Evolutionary conservation across 192 early-diverging fungal species (phyloP).

Genomic region (Geosiphon pyriformis): DNA sequence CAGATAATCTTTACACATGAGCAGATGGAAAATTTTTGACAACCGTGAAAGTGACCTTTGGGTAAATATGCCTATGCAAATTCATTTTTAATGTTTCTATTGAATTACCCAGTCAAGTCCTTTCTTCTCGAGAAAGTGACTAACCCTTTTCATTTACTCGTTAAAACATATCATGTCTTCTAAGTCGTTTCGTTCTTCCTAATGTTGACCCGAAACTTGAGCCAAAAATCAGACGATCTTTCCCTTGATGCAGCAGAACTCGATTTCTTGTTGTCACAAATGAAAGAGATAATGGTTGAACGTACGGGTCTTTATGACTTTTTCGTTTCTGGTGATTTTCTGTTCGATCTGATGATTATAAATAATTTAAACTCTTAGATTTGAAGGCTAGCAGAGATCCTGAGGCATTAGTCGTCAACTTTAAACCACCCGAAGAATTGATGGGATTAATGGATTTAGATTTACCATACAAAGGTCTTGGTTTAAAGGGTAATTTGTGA

Average conservation of each 20-base stretch:
- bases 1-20: no score
- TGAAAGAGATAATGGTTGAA: conserved; percentile 43
- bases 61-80: no score
- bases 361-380: conserved; percentile 27
- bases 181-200: no score
- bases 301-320: conserved; percentile 26
- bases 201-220: no score
- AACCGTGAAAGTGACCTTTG: no score
- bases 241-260: conserved; percentile 33
- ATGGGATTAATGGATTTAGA: conserved; percentile 44
- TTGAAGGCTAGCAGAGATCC: conserved; percentile 37
- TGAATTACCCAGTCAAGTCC: no score
- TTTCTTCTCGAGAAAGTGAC: no score
- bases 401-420: conserved; percentile 35
- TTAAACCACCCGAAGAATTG: conserved; percentile 39
- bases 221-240: no score
- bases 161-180: no score
- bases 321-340: neutral
- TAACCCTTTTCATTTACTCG: no score
- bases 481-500: conserved; percentile 37
- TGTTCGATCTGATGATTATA: neutral
- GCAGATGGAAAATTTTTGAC: no score
- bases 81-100: no score
- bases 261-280: conserved; percentile 36
- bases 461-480: conserved; percentile 36